A percentile compares a stretch with the other conserved stretches of the same genome.
Conservation (phyloP, 2,329 filamentous ascomycete species). For the Cercospora sp. region DNA sequence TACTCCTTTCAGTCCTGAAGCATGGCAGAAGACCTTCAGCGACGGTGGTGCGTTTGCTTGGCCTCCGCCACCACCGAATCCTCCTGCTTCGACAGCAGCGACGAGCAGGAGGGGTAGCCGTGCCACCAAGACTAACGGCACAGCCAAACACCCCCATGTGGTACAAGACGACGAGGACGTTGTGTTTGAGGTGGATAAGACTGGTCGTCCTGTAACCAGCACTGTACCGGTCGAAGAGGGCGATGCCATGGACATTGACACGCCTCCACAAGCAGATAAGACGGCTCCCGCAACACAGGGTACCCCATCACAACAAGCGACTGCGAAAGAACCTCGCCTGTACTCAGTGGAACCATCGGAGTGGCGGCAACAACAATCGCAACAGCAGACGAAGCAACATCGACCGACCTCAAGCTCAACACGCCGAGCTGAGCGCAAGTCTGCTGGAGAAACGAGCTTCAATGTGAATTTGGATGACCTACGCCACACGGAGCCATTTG, state of each 20-base stretch:
- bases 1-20: conserved; percentile 32
- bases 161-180: conserved; percentile 34
- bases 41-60: conserved; percentile 43
- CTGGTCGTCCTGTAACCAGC: conserved; percentile 1
- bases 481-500: conserved; percentile 46
- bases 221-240: conserved; percentile 15
- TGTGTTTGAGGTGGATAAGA: conserved; percentile 23
- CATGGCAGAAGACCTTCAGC: conserved; percentile 48
- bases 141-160: conserved; percentile 33
- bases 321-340: conserved; percentile 34
- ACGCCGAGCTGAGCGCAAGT: conserved; percentile 18
- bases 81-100: conserved; percentile 36
- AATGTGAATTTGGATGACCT: conserved; percentile 49
- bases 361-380: conserved; percentile 33
- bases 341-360: conserved; percentile 37
- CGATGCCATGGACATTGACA: conserved; percentile 54
- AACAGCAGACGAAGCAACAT: conserved; percentile 26
- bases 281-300: conserved; percentile 12
- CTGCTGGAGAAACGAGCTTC: conserved; percentile 15
- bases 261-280: conserved; percentile 34
- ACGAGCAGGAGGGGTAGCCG: conserved; percentile 33
- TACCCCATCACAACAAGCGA: conserved; percentile 8
- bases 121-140: conserved; percentile 18
- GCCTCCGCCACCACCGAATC: conserved; percentile 29
- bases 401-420: conserved; percentile 23